Evolutionary conservation across 768 basidiomycete species (phyloP).

Genomic region (Daedaleopsis sinensis): DNA sequence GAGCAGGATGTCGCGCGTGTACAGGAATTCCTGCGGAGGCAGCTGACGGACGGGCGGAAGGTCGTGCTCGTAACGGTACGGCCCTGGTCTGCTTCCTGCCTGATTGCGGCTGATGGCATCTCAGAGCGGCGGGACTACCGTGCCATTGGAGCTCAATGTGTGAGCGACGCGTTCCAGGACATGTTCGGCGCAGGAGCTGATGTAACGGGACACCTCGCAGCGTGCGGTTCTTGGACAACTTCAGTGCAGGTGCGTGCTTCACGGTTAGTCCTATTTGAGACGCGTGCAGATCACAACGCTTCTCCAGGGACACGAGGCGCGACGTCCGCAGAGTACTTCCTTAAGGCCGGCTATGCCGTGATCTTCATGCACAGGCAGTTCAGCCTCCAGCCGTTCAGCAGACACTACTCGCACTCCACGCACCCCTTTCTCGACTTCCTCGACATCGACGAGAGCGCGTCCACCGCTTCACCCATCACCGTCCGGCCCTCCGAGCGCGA

Average conservation of each 20-base stretch:
- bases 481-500: constrained; percentile 67
- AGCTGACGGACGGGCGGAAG: constrained; percentile 62
- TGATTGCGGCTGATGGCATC: constrained; percentile 19
- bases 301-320: constrained; percentile 88
- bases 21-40: constrained; percentile 68
- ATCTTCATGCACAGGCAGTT: constrained; percentile 99
- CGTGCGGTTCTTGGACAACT: constrained; percentile 98
- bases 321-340: constrained; percentile 97
- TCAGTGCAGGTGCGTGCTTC: constrained; percentile 80
- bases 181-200: constrained; percentile 5
- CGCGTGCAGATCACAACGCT: neutral
- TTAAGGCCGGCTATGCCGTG: constrained; percentile 92
- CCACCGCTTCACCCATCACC: constrained; percentile 50
- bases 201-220: constrained; percentile 46
- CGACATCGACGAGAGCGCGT: constrained; percentile 52
- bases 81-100: constrained; percentile 7
- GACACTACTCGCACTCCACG: constrained; percentile 97
- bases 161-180: constrained; percentile 49
- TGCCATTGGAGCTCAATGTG: constrained; percentile 98
- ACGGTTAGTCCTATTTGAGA: constrained; percentile 11
- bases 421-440: constrained; percentile 98
- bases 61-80: constrained; percentile 95
- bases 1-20: constrained; percentile 68
- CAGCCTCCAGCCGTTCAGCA: constrained; percentile 95
- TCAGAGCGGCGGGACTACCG: constrained; percentile 97